Evolutionary conservation across 139 green algal species (phyloP), one percentile per base, ranked within the genome.

Genomic region (Chlamydomonas incerta): DNA sequence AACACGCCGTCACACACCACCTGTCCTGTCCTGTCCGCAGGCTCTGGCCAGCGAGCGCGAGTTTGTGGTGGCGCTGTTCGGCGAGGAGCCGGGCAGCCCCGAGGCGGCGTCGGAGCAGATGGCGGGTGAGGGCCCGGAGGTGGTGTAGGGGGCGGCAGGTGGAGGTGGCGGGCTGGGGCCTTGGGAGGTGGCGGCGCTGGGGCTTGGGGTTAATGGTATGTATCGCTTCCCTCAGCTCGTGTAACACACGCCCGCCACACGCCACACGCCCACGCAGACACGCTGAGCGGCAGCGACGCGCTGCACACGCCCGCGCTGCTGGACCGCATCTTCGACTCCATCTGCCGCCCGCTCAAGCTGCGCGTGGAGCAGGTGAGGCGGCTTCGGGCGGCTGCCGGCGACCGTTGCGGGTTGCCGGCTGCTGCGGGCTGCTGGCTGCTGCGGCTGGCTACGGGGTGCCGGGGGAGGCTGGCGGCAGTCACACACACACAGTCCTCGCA

Each of bases 301-400:
- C 88, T 95, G 62, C 87, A 80, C 72, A 92, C 93, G 23, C 55
- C 87, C 17, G 92, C 90, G 37, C 92, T 99, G 81, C 92, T 99
- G 75, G 95, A 98, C 90, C 88, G 91, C 46, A 94, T 99, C 29
- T 97, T 99, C 84, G 97, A 99, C 85, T 94, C 92, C 84, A 95
- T 99, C 47, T 99, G 96, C 90, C 88, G 96, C 3, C 97, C 97
- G 50, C 94, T 99, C n/a, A 96, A 96, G 82, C 96, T 97, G 37
- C 86, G 95, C n/a, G 83, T 94, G 31, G 66, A 91, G 81, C 92
- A 95, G 87, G 88, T 96, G n/a, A 60, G 89, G 18, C 4, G 24
- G 34, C 28, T 24, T 35, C 46, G n/a, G n/a, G n/a, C n/a, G n/a
- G n/a, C n/a, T n/a, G n/a, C n/a, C n/a, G n/a, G n/a, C n/a, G n/a